phyloP scores from a whole-genome alignment of 2,329 filamentous ascomycete species.

The Xylaria sp. region DNA sequence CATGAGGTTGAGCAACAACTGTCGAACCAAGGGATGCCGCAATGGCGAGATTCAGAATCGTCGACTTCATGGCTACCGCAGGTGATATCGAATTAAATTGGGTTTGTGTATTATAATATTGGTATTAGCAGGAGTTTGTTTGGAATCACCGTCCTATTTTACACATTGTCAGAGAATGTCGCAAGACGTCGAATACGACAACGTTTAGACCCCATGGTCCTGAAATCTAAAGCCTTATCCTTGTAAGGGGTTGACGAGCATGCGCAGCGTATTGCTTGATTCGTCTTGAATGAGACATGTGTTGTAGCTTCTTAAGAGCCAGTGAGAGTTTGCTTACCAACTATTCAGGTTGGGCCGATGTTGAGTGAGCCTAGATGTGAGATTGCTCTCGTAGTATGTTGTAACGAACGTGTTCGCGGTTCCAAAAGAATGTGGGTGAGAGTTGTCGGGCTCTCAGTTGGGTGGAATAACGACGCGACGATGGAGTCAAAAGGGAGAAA shows the following conservation, averaged over 20 bases:
- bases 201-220: neutral
- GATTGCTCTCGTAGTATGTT: constrained; percentile 24
- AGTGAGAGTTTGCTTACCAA: constrained; percentile 22
- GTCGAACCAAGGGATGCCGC: constrained; percentile 62
- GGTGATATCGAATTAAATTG: constrained; percentile 15
- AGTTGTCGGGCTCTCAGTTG: constrained; percentile 62
- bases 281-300: neutral
- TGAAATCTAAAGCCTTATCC: neutral
- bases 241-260: neutral
- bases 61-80: constrained; percentile 58
- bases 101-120: constrained; percentile 12
- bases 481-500: constrained; percentile 39
- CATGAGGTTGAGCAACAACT: constrained; percentile 63
- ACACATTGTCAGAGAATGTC: constrained; percentile 12
- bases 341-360: neutral
- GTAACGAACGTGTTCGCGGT: constrained; percentile 44
- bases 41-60: constrained; percentile 59
- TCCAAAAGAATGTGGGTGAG: constrained; percentile 68
- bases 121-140: constrained; percentile 11
- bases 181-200: neutral
- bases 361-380: neutral
- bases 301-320: neutral
- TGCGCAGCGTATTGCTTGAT: neutral
- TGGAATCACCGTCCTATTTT: constrained; percentile 16
- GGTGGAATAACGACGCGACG: constrained; percentile 53